Percentiles rank a stretch among this genome's conserved stretches.
phyloP scores from a whole-genome alignment of 139 green algal species.

The Chlamydomonas incerta region DNA sequence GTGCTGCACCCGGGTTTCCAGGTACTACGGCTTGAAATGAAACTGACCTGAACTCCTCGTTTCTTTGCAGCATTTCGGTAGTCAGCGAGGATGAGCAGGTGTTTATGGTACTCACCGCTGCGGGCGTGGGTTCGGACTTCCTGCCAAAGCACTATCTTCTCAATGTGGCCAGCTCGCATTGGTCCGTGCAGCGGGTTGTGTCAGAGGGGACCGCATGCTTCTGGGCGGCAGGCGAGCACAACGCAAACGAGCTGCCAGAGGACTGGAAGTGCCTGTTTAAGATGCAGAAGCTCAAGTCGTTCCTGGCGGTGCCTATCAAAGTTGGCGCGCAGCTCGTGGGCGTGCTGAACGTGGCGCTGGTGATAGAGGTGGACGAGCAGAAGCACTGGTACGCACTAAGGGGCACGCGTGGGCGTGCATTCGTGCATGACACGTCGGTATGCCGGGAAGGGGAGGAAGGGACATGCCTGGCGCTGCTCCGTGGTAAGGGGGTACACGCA shows the following conservation, averaged over 20 bases:
- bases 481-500: too few species aligned
- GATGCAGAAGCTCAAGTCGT: slow-evolving; percentile 47
- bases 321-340: slow-evolving; percentile 45
- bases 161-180: slow-evolving; percentile 20
- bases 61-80: slow-evolving; percentile 34
- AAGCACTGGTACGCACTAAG: slow-evolving; percentile 32
- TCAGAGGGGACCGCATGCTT: slow-evolving; percentile 46
- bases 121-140: slow-evolving; percentile 42
- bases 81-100: slow-evolving; percentile 46
- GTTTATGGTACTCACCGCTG: slow-evolving; percentile 44
- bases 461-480: too few species aligned
- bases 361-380: slow-evolving; percentile 48
- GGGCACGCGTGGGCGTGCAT: too few species aligned
- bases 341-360: slow-evolving; percentile 48
- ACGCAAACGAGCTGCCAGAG: slow-evolving; percentile 43
- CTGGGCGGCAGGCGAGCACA: slow-evolving; percentile 47
- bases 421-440: too few species aligned
- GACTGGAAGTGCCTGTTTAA: slow-evolving; percentile 51
- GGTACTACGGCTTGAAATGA: background rate
- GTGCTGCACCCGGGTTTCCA: background rate
- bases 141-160: slow-evolving; percentile 47
- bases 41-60: background rate
- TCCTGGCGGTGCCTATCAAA: slow-evolving; percentile 51
- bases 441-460: too few species aligned
- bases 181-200: slow-evolving; percentile 40